Percentiles rank a stretch among this genome's conserved stretches.
These are phyloP conservation scores for Pseudogymnoascus sp. DNA, from an alignment of 2,329 filamentous ascomycete genomes.

Conservation along the genomic window DNA sequence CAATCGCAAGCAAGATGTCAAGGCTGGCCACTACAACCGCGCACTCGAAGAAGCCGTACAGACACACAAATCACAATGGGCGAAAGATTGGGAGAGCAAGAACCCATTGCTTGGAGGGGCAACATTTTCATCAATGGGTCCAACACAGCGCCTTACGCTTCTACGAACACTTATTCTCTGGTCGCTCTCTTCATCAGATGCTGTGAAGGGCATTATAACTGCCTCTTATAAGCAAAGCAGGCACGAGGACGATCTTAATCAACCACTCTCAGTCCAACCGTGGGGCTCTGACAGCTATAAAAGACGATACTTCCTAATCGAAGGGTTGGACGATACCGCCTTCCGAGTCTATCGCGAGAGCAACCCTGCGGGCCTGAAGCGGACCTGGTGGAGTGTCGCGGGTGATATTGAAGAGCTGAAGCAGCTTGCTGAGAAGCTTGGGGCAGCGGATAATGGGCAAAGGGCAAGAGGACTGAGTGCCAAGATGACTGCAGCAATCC, in stretches of 20 bases:
- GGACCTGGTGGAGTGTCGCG: constrained; percentile 89
- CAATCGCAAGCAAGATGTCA: constrained; percentile 97
- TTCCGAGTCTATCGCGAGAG: constrained; percentile 94
- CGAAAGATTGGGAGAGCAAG: constrained; percentile 69
- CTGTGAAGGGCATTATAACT: constrained; percentile 71
- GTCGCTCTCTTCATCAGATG: constrained; percentile 82
- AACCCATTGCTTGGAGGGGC: constrained; percentile 75
- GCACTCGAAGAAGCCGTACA: constrained; percentile 89
- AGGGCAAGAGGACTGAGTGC: constrained; percentile 71
- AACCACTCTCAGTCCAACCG: constrained; percentile 79
- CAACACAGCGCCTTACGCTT: constrained; percentile 71
- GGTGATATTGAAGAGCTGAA: constrained; percentile 82
- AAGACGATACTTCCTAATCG: constrained; percentile 86
- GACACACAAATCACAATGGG: constrained; percentile 82
- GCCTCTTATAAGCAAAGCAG: constrained; percentile 82
- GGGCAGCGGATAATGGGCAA: constrained; percentile 67
- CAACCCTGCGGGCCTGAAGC: constrained; percentile 66
- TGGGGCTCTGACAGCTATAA: constrained; percentile 89
- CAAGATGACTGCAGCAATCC: constrained; percentile 70
- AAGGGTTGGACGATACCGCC: constrained; percentile 86
- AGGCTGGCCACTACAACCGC: constrained; percentile 85
- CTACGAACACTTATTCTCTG: constrained; percentile 79
- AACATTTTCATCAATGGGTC: constrained; percentile 74
- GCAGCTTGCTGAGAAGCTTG: constrained; percentile 65
- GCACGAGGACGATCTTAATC: constrained; percentile 70